Evolutionary conservation across 2,329 filamentous ascomycete species (phyloP).

Genomic region (Septoria petroselini): DNA sequence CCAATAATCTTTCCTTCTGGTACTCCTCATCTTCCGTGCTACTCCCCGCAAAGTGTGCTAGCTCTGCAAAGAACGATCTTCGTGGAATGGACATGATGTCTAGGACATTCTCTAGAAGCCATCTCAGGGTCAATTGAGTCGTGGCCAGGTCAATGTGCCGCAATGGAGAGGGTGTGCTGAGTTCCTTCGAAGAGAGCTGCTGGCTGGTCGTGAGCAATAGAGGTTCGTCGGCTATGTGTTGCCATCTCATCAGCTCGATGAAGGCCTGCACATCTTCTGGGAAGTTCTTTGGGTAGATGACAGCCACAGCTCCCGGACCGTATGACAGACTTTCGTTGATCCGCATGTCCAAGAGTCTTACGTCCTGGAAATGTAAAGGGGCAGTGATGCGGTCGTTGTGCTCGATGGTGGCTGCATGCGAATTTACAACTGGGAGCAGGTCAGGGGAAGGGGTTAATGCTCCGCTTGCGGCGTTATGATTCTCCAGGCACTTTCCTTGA

Average conservation of each 20-base stretch:
- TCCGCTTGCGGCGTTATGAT: background rate
- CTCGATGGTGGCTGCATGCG: constrained; percentile 57
- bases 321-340: constrained; percentile 49
- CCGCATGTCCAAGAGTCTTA: constrained; percentile 69
- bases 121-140: constrained; percentile 61
- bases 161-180: constrained; percentile 39
- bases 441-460: constrained; percentile 39
- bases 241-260: constrained; percentile 77
- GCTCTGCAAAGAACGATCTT: constrained; percentile 76
- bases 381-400: constrained; percentile 75
- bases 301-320: constrained; percentile 72
- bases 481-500: background rate
- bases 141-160: constrained; percentile 42
- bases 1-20: constrained; percentile 76
- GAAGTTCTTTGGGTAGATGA: constrained; percentile 85
- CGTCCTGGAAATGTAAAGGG: constrained; percentile 83
- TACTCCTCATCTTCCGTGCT: constrained; percentile 46
- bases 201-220: constrained; percentile 53
- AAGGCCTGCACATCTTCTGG: constrained; percentile 73
- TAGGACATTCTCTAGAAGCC: constrained; percentile 74
- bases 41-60: constrained; percentile 72
- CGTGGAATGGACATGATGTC: constrained; percentile 89
- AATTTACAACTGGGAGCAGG: constrained; percentile 57
- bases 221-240: constrained; percentile 64
- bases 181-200: constrained; percentile 24